Percentiles rank a stretch among this genome's conserved stretches.
These are phyloP conservation scores for Alternaria sp. DNA, from an alignment of 2,329 filamentous ascomycete genomes.

Conservation along the genomic window DNA sequence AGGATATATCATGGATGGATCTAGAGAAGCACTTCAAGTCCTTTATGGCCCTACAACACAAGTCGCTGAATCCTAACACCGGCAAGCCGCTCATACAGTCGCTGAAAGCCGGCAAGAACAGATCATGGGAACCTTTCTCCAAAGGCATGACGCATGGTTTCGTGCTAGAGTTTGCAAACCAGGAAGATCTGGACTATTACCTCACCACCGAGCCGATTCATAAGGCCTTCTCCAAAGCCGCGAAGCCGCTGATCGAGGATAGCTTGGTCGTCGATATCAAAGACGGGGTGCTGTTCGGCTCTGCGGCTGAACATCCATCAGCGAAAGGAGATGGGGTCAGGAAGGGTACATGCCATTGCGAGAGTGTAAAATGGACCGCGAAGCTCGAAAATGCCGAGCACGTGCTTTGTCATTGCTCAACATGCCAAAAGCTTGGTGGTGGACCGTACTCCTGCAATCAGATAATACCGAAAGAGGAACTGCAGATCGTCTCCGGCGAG, in stretches of 20 bases:
- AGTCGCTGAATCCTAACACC: slow-evolving; percentile 32
- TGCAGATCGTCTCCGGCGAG: slow-evolving; percentile 33
- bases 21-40: slow-evolving; percentile 41
- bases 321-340: slow-evolving; percentile 13
- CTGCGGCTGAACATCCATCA: slow-evolving; percentile 26
- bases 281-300: slow-evolving; percentile 42
- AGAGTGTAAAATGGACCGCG: slow-evolving; percentile 32
- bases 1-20: slow-evolving; percentile 39
- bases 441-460: slow-evolving; percentile 47
- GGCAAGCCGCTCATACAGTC: slow-evolving; percentile 41
- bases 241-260: slow-evolving; percentile 41
- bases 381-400: slow-evolving; percentile 35
- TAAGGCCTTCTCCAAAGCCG: slow-evolving; percentile 34
- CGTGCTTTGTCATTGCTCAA: slow-evolving; percentile 47
- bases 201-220: slow-evolving; percentile 41
- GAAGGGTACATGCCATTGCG: slow-evolving; percentile 43
- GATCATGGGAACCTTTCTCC: slow-evolving; percentile 38
- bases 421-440: slow-evolving; percentile 45
- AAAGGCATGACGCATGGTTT: slow-evolving; percentile 48
- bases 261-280: slow-evolving; percentile 42
- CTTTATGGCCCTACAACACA: slow-evolving; percentile 35
- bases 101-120: slow-evolving; percentile 44
- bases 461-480: slow-evolving; percentile 38
- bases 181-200: slow-evolving; percentile 45
- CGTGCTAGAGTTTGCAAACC: slow-evolving; percentile 42